Conservation (phyloP, 768 basidiomycete genomes). For the Sarcodon aspratus region DNA sequence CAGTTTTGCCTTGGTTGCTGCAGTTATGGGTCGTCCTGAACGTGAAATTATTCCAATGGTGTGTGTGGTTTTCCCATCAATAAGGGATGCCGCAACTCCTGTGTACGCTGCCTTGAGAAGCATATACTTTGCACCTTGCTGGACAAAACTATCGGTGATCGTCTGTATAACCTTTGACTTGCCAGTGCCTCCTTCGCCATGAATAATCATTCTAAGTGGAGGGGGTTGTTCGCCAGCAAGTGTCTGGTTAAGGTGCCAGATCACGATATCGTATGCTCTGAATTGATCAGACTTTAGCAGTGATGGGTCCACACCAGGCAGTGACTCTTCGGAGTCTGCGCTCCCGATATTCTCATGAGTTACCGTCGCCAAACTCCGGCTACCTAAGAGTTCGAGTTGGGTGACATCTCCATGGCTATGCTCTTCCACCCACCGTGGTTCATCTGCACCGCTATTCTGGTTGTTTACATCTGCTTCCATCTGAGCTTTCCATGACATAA, state of each 20-base stretch:
- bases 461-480: too few relatives aligned
- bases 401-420: too few relatives aligned
- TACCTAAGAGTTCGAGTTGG: neutral
- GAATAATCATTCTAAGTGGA: slow-evolving; percentile 26
- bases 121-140: neutral
- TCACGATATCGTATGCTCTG: slow-evolving; percentile 25
- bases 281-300: slow-evolving; percentile 21
- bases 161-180: slow-evolving; percentile 30
- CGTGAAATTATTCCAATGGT: slow-evolving; percentile 15
- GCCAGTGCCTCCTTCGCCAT: slow-evolving; percentile 32
- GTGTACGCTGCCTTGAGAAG: slow-evolving; percentile 27
- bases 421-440: neutral
- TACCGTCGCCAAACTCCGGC: neutral
- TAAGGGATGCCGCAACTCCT: slow-evolving; percentile 28
- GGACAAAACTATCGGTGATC: slow-evolving; percentile 22
- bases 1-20: slow-evolving; percentile 5
- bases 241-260: slow-evolving; percentile 14
- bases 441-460: neutral
- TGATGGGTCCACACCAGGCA: slow-evolving; percentile 2
- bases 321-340: neutral
- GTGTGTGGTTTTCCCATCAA: slow-evolving; percentile 26
- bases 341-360: too few relatives aligned
- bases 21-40: neutral
- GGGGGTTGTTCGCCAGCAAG: slow-evolving; percentile 7
- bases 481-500: neutral